Percentiles rank a stretch among this genome's conserved stretches.
phyloP scores from a whole-genome alignment of 192 early-diverging fungal species.

The Coemansia sp. region DNA sequence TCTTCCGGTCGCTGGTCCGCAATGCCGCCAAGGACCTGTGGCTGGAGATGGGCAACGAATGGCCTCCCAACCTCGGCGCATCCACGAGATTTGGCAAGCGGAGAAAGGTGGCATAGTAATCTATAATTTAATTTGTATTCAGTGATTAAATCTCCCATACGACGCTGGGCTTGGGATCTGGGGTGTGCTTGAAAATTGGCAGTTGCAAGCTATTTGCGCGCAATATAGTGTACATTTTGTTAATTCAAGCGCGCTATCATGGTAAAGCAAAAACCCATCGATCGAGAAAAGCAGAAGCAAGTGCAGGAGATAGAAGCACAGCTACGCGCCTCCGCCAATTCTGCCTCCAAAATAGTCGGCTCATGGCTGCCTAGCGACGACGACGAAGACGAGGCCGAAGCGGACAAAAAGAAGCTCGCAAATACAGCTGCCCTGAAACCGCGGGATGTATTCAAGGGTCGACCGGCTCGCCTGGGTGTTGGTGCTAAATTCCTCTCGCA shows the following conservation, averaged over 20 bases:
- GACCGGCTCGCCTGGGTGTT: slow-evolving; percentile 40
- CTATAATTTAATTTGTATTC: background rate
- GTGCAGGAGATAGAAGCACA: slow-evolving; percentile 47
- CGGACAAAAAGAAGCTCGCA: background rate
- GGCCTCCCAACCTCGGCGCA: slow-evolving; percentile 35
- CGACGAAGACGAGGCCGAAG: slow-evolving; percentile 5
- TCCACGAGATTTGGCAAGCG: slow-evolving; percentile 46
- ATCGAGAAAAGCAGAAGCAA: slow-evolving; percentile 34
- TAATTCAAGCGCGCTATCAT: background rate
- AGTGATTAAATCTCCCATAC: slow-evolving; percentile 2
- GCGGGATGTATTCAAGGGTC: slow-evolving; percentile 39
- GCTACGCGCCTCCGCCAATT: slow-evolving; percentile 46
- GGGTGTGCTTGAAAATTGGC: background rate
- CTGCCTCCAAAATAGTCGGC: slow-evolving; percentile 34
- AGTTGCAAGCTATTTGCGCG: background rate
- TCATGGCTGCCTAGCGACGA: slow-evolving; percentile 26
- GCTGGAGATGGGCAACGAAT: slow-evolving; percentile 46
- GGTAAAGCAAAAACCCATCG: slow-evolving; percentile 23
- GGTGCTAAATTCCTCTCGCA: slow-evolving; percentile 50
- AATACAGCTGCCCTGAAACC: slow-evolving; percentile 15
- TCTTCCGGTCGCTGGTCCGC: slow-evolving; percentile 26
- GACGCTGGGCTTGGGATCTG: background rate
- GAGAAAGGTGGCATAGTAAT: slow-evolving; percentile 21
- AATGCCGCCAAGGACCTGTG: slow-evolving; percentile 46
- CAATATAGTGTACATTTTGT: background rate